These are phyloP conservation scores for Penicillium digitatum DNA, from an alignment of 2,329 filamentous ascomycete genomes.

Conservation along the genomic window DNA sequence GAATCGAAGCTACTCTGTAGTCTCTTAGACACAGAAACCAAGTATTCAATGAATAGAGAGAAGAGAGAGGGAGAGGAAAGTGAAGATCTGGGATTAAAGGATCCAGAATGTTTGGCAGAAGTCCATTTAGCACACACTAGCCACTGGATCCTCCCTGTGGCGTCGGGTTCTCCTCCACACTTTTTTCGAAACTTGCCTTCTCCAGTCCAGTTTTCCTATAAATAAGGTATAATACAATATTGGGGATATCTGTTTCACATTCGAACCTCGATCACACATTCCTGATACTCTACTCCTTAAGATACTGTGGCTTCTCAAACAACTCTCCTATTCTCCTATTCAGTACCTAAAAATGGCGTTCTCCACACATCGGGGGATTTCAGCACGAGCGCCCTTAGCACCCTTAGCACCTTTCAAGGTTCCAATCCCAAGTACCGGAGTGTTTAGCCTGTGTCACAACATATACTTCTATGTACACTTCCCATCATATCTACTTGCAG, in stretches of 20 bases:
- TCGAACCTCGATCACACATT: neutral
- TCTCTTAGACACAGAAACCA: neutral
- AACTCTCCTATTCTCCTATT: neutral
- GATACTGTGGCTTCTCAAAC: neutral
- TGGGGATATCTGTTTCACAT: neutral
- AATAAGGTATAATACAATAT: neutral
- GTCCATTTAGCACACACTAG: constrained; percentile 12
- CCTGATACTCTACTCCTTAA: neutral
- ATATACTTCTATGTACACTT: neutral
- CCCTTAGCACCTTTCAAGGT: neutral
- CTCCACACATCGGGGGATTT: constrained; percentile 9
- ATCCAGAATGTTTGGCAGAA: constrained; percentile 12
- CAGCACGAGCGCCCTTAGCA: constrained; percentile 6
- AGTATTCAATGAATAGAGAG: neutral
- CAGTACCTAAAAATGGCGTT: constrained; percentile 1
- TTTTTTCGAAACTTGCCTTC: neutral
- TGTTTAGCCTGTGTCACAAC: neutral
- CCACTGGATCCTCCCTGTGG: constrained; percentile 11
- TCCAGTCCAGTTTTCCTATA: neutral
- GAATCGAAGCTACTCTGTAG: neutral
- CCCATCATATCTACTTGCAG: neutral
- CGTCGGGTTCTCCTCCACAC: constrained; percentile 5
- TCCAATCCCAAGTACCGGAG: neutral
- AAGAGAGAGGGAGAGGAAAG: constrained; percentile 10
- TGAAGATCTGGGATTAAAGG: constrained; percentile 17